These are phyloP conservation scores for Coemansia sp. DNA, from an alignment of 192 early-diverging fungal genomes.

Conservation along the genomic window DNA sequence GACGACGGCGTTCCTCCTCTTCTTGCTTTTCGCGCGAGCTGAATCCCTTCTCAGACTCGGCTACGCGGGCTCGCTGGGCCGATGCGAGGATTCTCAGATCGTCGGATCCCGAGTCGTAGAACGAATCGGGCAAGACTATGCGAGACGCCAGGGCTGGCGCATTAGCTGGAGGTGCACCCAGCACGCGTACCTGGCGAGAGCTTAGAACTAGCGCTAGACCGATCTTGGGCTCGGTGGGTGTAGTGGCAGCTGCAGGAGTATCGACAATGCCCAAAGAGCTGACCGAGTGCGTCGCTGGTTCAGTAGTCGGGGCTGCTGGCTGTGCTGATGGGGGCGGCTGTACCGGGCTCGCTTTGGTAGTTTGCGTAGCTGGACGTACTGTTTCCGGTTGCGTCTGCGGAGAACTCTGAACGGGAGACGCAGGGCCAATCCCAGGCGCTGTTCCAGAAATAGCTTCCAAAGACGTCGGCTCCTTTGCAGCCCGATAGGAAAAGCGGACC, in stretches of 20 bases:
- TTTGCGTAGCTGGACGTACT: too few relatives aligned
- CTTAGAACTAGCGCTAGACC: not conserved
- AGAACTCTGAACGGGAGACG: not conserved
- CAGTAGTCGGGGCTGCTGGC: not conserved
- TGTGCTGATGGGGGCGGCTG: not conserved
- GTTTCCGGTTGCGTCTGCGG: conserved; percentile 9
- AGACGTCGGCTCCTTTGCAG: conserved; percentile 34
- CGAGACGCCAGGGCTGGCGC: conserved; percentile 31
- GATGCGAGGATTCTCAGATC: conserved; percentile 74
- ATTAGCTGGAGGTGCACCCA: conserved; percentile 54
- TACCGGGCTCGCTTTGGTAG: not conserved
- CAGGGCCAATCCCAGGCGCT: not conserved
- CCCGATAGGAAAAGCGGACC: conserved; percentile 68
- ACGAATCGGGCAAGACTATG: conserved; percentile 82
- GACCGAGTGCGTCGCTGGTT: not conserved
- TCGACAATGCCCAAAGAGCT: not conserved
- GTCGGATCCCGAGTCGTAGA: conserved; percentile 73
- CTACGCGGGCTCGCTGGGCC: conserved; percentile 58
- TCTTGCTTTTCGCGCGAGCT: conserved; percentile 82
- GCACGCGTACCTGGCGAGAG: conserved; percentile 50
- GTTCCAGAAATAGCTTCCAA: conserved; percentile 18
- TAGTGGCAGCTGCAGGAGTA: not conserved
- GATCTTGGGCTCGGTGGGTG: not conserved
- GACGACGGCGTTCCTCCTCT: conserved; percentile 61
- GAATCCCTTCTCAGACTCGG: conserved; percentile 69